A percentile compares a stretch with the other conserved stretches of the same genome.
Conservation (phyloP, 495 filamentous ascomycete species). For the Neurospora sp. region DNA sequence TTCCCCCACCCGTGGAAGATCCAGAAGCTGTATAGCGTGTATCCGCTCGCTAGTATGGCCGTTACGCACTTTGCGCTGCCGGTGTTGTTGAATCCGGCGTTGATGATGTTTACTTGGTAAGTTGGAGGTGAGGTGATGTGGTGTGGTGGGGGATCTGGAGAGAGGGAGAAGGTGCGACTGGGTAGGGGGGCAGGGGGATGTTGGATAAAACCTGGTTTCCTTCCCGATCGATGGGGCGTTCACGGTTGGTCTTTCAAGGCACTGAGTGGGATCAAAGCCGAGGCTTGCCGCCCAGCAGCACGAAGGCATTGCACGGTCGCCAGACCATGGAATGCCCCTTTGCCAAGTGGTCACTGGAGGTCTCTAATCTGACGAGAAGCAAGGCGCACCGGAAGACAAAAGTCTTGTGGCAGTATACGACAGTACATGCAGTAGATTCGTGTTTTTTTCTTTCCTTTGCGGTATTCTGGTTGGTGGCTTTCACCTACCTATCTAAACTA, state of each 20-base stretch:
- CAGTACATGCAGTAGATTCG: neutral
- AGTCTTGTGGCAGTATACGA: neutral
- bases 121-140: neutral
- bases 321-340: neutral
- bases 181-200: neutral
- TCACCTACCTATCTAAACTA: neutral
- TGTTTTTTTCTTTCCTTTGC: neutral
- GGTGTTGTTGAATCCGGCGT: constrained; percentile 49
- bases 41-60: constrained; percentile 44
- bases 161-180: neutral
- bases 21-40: constrained; percentile 45
- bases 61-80: constrained; percentile 48
- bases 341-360: neutral
- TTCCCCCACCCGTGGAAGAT: constrained; percentile 48
- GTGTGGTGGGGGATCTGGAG: neutral
- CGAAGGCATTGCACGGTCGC: neutral
- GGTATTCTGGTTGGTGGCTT: neutral
- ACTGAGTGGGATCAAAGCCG: neutral
- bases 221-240: neutral
- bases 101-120: constrained; percentile 60
- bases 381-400: neutral
- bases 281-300: neutral
- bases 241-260: neutral
- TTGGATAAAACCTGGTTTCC: neutral
- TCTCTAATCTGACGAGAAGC: neutral